Conservation (phyloP, 1,139 yeast species). For the Pichia kudriavzevii region DNA sequence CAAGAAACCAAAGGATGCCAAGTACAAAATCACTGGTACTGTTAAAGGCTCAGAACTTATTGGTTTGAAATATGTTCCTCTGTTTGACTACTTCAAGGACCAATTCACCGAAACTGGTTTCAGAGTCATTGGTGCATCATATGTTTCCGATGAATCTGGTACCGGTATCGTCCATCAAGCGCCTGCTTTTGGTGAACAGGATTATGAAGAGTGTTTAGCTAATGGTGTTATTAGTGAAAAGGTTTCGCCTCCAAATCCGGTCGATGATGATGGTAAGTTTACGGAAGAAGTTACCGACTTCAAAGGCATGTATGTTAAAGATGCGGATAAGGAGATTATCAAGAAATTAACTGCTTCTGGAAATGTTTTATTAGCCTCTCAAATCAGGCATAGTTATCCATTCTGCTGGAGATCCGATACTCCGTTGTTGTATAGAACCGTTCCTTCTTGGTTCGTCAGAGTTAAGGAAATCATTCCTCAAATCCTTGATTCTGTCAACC, state of each 20-base stretch:
- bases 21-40: slow-evolving; percentile 73
- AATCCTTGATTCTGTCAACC: slow-evolving; percentile 78
- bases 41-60: slow-evolving; percentile 71
- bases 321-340: slow-evolving; percentile 88
- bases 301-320: slow-evolving; percentile 84
- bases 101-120: slow-evolving; percentile 70
- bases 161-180: slow-evolving; percentile 98
- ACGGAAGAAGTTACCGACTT: slow-evolving; percentile 66
- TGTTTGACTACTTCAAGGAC: slow-evolving; percentile 74
- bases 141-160: slow-evolving; percentile 92
- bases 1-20: slow-evolving; percentile 90
- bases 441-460: slow-evolving; percentile 98
- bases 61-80: slow-evolving; percentile 75
- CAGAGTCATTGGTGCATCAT: slow-evolving; percentile 72
- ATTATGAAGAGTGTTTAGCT: slow-evolving; percentile 73
- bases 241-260: slow-evolving; percentile 80
- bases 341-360: slow-evolving; percentile 75
- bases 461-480: slow-evolving; percentile 79
- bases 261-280: slow-evolving; percentile 86
- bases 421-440: slow-evolving; percentile 90
- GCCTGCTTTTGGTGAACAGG: slow-evolving; percentile 99
- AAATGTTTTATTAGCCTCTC: slow-evolving; percentile 65
- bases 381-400: slow-evolving; percentile 92
- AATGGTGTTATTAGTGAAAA: slow-evolving; percentile 69
- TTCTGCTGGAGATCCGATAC: slow-evolving; percentile 99